These are phyloP conservation scores for Cladosporium austrohemisphaericum DNA, from an alignment of 2,329 filamentous ascomycete species.

Conservation along the genomic window DNA sequence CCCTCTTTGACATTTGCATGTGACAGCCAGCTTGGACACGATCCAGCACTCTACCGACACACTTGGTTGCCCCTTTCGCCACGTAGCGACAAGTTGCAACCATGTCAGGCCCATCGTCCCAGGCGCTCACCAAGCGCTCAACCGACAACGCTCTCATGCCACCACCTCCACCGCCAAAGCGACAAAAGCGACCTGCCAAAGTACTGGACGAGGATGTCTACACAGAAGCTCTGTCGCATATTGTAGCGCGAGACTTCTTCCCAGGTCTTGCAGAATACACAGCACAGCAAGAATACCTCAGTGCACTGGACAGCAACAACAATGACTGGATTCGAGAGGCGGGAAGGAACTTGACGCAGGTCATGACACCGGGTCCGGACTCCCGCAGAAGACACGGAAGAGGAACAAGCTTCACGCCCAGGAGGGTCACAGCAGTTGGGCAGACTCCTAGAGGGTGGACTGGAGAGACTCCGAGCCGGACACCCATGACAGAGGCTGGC, in stretches of 20 bases:
- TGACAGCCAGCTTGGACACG: too few relatives aligned
- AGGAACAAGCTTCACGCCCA: slow-evolving; percentile 36
- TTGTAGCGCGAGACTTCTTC: slow-evolving; percentile 96
- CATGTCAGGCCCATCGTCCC: slow-evolving; percentile 34
- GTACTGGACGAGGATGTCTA: slow-evolving; percentile 94
- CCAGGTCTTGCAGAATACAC: slow-evolving; percentile 83
- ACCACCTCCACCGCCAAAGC: slow-evolving; percentile 83
- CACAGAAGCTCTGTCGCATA: slow-evolving; percentile 82
- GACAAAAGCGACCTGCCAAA: slow-evolving; percentile 84
- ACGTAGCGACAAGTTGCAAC: slow-evolving; percentile 42
- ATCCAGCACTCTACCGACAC: too few relatives aligned
- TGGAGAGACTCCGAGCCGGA: slow-evolving; percentile 66
- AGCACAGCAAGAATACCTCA: slow-evolving; percentile 85
- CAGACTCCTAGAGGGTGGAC: slow-evolving; percentile 48
- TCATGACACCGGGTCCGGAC: slow-evolving; percentile 73
- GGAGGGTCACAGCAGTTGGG: slow-evolving; percentile 19
- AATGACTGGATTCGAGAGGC: slow-evolving; percentile 81
- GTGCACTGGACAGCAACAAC: slow-evolving; percentile 84
- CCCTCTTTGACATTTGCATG: too few relatives aligned
- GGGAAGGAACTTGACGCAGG: slow-evolving; percentile 57
- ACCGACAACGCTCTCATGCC: slow-evolving; percentile 74
- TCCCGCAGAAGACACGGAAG: slow-evolving; percentile 37
- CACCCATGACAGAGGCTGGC: slow-evolving; percentile 41
- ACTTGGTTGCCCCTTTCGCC: background rate
- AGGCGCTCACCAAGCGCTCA: slow-evolving; percentile 63